Conservation (phyloP, 1,284 basidiomycete species). For the Gymnopus androsaceus region DNA sequence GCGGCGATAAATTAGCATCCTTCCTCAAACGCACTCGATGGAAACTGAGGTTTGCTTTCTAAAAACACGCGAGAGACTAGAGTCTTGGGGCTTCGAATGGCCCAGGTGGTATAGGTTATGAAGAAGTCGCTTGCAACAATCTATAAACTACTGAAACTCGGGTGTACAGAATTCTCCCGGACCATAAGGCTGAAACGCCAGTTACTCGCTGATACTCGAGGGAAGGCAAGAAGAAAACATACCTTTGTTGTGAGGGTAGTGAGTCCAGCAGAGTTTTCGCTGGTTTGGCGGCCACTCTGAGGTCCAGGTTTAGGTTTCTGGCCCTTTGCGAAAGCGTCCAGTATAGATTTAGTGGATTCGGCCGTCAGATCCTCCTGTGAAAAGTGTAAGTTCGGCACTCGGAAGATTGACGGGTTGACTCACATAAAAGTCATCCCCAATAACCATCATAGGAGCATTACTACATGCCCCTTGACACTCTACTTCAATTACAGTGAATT, state of each 20-base stretch:
- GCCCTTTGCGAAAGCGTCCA: conserved; percentile 85
- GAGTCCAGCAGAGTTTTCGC: conserved; percentile 88
- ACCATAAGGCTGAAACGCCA: conserved; percentile 78
- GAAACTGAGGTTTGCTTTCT: too few species aligned
- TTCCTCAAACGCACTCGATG: too few species aligned
- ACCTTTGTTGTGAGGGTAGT: conserved; percentile 86
- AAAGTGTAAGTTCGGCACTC: conserved; percentile 13
- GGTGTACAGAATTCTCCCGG: conserved; percentile 88
- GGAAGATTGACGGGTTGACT: conserved; percentile 30
- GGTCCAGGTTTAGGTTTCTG: conserved; percentile 91
- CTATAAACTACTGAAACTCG: conserved; percentile 69
- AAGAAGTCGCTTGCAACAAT: too few species aligned
- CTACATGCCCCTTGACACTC: conserved; percentile 98
- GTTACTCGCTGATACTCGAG: conserved; percentile 3
- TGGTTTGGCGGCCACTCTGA: conserved; percentile 83
- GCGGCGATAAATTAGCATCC: too few species aligned
- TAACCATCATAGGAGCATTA: conserved; percentile 98
- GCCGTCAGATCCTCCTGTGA: conserved; percentile 94
- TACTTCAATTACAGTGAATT: conserved; percentile 97
- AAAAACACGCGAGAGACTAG: too few species aligned
- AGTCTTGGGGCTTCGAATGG: too few species aligned
- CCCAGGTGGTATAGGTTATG: too few species aligned
- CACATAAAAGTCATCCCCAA: conserved; percentile 96
- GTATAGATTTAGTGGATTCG: conserved; percentile 83
- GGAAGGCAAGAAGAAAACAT: conserved; percentile 24